Percentiles rank a stretch among this genome's conserved stretches.
phyloP scores from a whole-genome alignment of 257 asterid species.

The Solanum pennellii region DNA sequence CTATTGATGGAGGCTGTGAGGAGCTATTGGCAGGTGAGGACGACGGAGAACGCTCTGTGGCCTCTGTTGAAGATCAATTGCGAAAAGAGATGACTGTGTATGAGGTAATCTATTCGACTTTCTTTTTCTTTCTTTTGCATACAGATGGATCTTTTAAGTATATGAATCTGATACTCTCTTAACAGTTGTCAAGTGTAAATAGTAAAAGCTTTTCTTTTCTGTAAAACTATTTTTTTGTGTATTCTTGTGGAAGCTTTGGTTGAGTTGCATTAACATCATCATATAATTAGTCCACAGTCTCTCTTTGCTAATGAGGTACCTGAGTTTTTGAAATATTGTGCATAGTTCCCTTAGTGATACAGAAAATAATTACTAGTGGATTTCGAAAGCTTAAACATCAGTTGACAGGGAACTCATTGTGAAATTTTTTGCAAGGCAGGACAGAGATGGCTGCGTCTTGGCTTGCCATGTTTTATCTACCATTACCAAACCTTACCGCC shows the following conservation, averaged over 20 bases:
- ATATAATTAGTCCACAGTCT: neutral
- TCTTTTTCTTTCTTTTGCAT: neutral
- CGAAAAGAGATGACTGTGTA: constrained; percentile 91
- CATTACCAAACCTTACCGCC: neutral
- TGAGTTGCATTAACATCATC: neutral
- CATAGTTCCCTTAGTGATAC: neutral
- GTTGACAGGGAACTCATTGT: neutral
- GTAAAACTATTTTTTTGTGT: neutral
- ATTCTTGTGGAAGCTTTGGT: neutral
- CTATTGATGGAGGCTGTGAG: constrained; percentile 44
- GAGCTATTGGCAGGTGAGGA: constrained; percentile 80
- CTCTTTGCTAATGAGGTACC: neutral
- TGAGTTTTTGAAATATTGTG: neutral
- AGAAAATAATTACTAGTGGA: neutral
- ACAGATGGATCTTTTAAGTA: neutral
- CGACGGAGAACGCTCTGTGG: constrained; percentile 74
- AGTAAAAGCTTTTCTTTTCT: neutral
- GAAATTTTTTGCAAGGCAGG: neutral
- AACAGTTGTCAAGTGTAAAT: neutral
- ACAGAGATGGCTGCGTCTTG: neutral
- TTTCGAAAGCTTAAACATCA: neutral
- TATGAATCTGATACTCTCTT: neutral
- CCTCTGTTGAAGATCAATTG: constrained; percentile 88
- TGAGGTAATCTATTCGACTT: constrained; percentile 41
- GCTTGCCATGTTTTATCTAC: neutral